phyloP scores from a whole-genome alignment of 2,329 filamentous ascomycete genomes.

The Ophioceras dolichostomum region DNA sequence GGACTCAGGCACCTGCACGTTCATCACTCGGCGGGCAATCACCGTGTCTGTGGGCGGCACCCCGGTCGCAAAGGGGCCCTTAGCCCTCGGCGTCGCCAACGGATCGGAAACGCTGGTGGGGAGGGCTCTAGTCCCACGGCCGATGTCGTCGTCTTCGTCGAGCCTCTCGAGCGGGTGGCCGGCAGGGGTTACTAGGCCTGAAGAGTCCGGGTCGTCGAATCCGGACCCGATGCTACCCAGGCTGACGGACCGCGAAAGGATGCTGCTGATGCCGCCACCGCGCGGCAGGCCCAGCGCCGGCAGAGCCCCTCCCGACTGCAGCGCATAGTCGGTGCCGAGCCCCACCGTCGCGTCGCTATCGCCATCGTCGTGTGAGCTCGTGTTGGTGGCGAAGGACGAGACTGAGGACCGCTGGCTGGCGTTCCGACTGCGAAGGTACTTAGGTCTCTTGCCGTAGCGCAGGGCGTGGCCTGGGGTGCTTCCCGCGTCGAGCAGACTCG shows the following conservation, averaged over 20 bases:
- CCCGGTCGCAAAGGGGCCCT: conserved; percentile 30
- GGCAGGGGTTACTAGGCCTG: too few relatives aligned
- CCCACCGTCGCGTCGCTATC: conserved; percentile 65
- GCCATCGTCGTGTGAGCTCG: conserved; percentile 43
- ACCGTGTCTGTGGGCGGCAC: conserved; percentile 80
- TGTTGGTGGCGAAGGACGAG: conserved; percentile 44
- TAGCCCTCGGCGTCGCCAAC: conserved; percentile 59
- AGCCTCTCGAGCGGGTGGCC: conserved; percentile 28
- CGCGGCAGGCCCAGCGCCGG: conserved; percentile 37
- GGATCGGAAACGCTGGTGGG: too few relatives aligned
- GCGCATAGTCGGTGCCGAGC: conserved; percentile 59
- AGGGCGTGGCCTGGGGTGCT: conserved; percentile 33
- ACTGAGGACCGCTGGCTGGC: conserved; percentile 47
- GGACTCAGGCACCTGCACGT: conserved; percentile 83
- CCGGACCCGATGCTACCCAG: conserved; percentile 83
- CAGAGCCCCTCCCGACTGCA: conserved; percentile 69
- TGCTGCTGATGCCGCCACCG: conserved; percentile 37
- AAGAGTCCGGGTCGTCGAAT: conserved; percentile 43
- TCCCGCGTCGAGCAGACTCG: conserved; percentile 15
- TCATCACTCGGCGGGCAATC: conserved; percentile 76
- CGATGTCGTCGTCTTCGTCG: conserved; percentile 22
- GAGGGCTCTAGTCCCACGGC: too few relatives aligned
- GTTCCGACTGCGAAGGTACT: conserved; percentile 44
- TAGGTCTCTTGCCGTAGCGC: conserved; percentile 34
- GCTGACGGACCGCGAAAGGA: conserved; percentile 66